Base-by-base conservation (phyloP, 306 rosid species). In the Rubus idaeus region DNA sequence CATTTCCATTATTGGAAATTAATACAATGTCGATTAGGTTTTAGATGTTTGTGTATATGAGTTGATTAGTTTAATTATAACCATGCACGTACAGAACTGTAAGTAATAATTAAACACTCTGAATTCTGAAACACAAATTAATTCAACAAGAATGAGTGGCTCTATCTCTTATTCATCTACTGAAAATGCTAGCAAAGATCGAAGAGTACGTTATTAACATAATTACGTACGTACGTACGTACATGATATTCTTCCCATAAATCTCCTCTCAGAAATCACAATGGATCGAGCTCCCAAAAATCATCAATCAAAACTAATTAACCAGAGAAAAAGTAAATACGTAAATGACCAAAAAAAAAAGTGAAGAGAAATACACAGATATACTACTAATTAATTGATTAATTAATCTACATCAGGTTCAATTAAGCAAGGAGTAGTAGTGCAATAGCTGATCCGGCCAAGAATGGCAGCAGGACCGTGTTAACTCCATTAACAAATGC, bases 401-500 rank as follows among this genome's bases (percentile, higher is more conserved):
- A 70, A 65, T 74, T 5, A 68, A 49, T 82, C 77, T 75, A 82
- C 61, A 46, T 64, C 30, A 45, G 46, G 20, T 50, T 23, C 23
- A 21, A 78, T 55, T 39, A 83, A 68, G 18, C 67, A 47, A 87
- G 70, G 58, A 69, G 5, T 4, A 81, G 47, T 3, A 81, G 47
- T 5, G 83, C 88, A 73, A 73, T 77, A 61, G 67, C 10, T 21
- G 67, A 30, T 79, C 77, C 90, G 13, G 76, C 84, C 30, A 83
- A 76, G 20, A 87, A 62, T 47, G 84, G 82, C 17, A 73, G 46
- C 86, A 85, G 18, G 58, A 47, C 64, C 66, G 76, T 50, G 80
- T 63, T 81, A 73, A 78, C 82, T 74, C 84, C 87, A 49, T 76
- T 83, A 56, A 74, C 73, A 78, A 67, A 74, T 2, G 83, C 82